Percentiles rank a stretch among this genome's conserved stretches.
Conservation (phyloP, 768 basidiomycete genomes). For the Termitomyces sp. region DNA sequence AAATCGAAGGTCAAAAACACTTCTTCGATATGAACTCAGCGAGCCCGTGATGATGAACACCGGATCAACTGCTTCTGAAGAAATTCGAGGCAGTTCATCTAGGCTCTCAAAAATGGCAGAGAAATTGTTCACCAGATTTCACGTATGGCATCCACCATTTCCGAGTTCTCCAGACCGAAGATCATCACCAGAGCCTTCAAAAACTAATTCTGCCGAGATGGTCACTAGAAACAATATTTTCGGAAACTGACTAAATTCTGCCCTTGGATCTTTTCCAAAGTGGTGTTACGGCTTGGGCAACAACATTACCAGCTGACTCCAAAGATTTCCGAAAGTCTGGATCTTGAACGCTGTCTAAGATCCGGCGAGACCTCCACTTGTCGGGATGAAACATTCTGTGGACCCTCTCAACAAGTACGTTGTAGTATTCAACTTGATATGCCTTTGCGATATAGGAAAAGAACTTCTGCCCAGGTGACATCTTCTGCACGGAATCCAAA, state of each 20-base stretch:
- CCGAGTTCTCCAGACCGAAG: not conserved
- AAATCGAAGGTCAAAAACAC: too few species aligned
- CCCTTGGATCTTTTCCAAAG: constrained; percentile 30
- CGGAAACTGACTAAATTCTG: not conserved
- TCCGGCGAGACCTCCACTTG: not conserved
- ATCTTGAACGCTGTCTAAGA: constrained; percentile 20
- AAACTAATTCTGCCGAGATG: not conserved
- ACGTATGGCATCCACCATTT: not conserved
- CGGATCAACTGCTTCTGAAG: not conserved
- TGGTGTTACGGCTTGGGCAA: constrained; percentile 53
- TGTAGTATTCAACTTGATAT: constrained; percentile 37
- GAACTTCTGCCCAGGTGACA: constrained; percentile 41
- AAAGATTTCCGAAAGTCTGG: constrained; percentile 31
- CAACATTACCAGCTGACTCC: constrained; percentile 48
- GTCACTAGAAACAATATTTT: not conserved
- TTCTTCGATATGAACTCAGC: not conserved
- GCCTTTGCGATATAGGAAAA: constrained; percentile 30
- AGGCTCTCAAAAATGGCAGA: not conserved
- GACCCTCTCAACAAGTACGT: constrained; percentile 42
- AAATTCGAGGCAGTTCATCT: not conserved
- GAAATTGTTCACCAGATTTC: not conserved
- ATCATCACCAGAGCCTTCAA: not conserved
- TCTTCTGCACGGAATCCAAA: not conserved
- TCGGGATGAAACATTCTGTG: constrained; percentile 22
- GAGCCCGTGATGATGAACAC: not conserved